Conservation (phyloP, 2,329 filamentous ascomycete genomes). For the Colletotrichum paranaense region DNA sequence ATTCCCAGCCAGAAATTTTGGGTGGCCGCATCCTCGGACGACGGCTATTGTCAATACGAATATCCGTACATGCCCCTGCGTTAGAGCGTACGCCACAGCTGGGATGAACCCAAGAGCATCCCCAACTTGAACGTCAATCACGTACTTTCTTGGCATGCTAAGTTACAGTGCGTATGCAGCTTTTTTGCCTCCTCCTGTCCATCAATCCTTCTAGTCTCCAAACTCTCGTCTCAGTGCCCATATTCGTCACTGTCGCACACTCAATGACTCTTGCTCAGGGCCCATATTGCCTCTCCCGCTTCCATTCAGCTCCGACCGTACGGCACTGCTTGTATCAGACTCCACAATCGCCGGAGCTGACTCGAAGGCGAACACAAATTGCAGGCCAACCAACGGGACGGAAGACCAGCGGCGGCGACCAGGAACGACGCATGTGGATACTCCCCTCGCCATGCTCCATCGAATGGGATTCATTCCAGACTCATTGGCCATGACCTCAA, state of each 20-base stretch:
- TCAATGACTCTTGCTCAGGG: not conserved
- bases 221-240: not conserved
- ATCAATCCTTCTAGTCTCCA: not conserved
- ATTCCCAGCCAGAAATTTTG: not conserved
- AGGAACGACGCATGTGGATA: constrained; percentile 5
- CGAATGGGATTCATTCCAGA: constrained; percentile 33
- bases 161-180: not conserved
- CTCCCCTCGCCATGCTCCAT: not conserved
- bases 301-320: constrained; percentile 10
- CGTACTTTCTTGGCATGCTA: constrained; percentile 12
- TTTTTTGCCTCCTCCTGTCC: constrained; percentile 24
- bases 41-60: not conserved
- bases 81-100: constrained; percentile 22
- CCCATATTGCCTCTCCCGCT: not conserved
- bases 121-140: constrained; percentile 23
- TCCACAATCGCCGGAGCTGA: not conserved
- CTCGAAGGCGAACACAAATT: constrained; percentile 2
- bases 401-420: constrained; percentile 3
- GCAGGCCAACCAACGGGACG: constrained; percentile 12
- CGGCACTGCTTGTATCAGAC: constrained; percentile 1
- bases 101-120: constrained; percentile 23
- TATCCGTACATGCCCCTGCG: constrained; percentile 26
- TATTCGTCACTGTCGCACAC: not conserved
- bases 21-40: constrained; percentile 12
- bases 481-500: constrained; percentile 19